phyloP scores from a whole-genome alignment of 176 grass and related monocot genomes.

The Thinopyrum elongatum region DNA sequence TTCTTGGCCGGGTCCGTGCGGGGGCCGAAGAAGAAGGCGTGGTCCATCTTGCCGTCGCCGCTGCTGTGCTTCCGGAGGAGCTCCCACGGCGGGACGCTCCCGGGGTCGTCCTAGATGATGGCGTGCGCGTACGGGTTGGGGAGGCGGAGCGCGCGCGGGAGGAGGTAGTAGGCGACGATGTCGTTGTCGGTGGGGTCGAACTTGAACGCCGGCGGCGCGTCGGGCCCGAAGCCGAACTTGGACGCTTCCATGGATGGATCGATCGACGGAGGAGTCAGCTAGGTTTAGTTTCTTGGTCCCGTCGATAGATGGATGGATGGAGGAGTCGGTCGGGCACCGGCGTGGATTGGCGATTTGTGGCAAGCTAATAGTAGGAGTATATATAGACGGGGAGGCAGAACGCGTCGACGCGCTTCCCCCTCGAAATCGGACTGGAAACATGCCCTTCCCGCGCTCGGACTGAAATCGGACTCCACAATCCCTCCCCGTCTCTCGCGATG shows the following conservation, averaged over 20 bases:
- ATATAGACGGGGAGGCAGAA: neutral
- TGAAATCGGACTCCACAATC: no score
- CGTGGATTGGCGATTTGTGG: neutral
- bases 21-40: conserved; percentile 28
- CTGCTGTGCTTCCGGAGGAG: neutral
- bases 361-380: neutral
- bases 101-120: conserved; percentile 12
- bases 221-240: conserved; percentile 4
- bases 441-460: no score
- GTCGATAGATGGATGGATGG: neutral
- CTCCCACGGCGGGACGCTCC: conserved; percentile 26
- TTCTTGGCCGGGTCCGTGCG: neutral
- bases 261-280: no score
- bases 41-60: neutral
- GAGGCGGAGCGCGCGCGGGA: neutral
- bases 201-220: neutral
- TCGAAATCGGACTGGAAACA: no score
- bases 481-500: no score
- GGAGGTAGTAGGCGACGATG: conserved; percentile 18
- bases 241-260: conserved; percentile 13
- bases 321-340: neutral
- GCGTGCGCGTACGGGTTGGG: neutral
- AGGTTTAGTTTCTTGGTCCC: neutral
- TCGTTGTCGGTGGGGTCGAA: conserved; percentile 33
- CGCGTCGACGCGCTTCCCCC: neutral